phyloP scores from a whole-genome alignment of 116 monocot species.

The Dioscorea cayenensis region DNA sequence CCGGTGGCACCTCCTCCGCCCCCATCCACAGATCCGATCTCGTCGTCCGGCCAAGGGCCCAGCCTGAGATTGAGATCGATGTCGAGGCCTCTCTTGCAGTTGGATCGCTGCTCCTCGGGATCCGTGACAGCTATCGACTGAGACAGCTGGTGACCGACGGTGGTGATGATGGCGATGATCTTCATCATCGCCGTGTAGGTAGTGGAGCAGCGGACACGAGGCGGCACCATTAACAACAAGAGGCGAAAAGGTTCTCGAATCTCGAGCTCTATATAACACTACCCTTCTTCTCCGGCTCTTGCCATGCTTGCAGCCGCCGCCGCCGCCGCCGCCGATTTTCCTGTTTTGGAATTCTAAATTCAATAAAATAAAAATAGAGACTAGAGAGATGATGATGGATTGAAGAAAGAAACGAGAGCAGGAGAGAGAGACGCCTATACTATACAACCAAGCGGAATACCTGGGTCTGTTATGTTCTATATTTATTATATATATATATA shows the following conservation, averaged over 20 bases:
- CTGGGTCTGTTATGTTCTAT: too few species aligned
- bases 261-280: background rate
- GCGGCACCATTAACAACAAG: background rate
- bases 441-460: background rate
- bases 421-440: background rate
- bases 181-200: conserved; percentile 1
- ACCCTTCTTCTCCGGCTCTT: background rate
- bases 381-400: background rate
- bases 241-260: background rate
- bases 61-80: conserved; percentile 1
- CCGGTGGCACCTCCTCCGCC: background rate
- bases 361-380: background rate
- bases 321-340: background rate
- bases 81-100: background rate
- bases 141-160: background rate
- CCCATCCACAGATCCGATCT: background rate
- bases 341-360: background rate
- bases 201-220: background rate
- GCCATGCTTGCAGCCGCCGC: background rate
- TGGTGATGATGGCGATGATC: conserved; percentile 16
- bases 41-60: background rate
- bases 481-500: too few species aligned
- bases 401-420: background rate
- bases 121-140: background rate
- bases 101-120: background rate